These are phyloP conservation scores for Ophiostoma quercus DNA, from an alignment of 2,329 filamentous ascomycete species.

Conservation along the genomic window DNA sequence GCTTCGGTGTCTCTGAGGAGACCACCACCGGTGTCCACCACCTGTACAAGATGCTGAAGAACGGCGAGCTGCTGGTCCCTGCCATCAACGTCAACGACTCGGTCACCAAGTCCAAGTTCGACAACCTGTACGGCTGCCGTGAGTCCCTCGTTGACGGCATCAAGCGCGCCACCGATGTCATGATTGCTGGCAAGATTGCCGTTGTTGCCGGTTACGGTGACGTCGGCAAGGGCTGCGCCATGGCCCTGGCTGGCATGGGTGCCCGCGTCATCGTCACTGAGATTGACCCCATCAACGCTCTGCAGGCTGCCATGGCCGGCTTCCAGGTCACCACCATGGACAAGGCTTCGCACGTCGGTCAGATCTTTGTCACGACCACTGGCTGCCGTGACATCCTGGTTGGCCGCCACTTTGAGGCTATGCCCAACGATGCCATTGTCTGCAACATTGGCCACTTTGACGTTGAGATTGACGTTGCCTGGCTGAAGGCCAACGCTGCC, in stretches of 20 bases:
- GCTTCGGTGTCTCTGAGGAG: slow-evolving; percentile 98
- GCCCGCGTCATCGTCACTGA: slow-evolving; percentile 94
- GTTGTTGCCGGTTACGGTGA: slow-evolving; percentile 98
- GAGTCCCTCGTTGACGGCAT: slow-evolving; percentile 98
- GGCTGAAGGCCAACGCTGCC: slow-evolving; percentile 95
- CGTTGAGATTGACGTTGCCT: slow-evolving; percentile 99
- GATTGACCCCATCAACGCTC: slow-evolving; percentile 98
- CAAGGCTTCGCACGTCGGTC: slow-evolving; percentile 78
- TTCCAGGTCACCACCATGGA: slow-evolving; percentile 97
- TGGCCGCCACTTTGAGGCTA: slow-evolving; percentile 85
- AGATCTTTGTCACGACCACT: slow-evolving; percentile 99
- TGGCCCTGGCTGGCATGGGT: slow-evolving; percentile 95
- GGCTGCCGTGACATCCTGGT: slow-evolving; percentile 97
- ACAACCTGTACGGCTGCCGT: slow-evolving; percentile 99
- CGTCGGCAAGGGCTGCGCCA: slow-evolving; percentile 96
- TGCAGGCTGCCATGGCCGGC: slow-evolving; percentile 95
- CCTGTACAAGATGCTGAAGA: slow-evolving; percentile 97
- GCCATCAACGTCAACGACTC: slow-evolving; percentile 99
- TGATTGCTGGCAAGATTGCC: slow-evolving; percentile 98
- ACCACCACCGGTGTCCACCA: slow-evolving; percentile 99
- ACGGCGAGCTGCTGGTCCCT: slow-evolving; percentile 80
- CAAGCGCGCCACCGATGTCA: slow-evolving; percentile 99
- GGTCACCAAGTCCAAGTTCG: slow-evolving; percentile 99
- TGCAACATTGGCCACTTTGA: slow-evolving; percentile 99
- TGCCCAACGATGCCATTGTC: slow-evolving; percentile 97